Evolutionary conservation across 2,329 filamentous ascomycete genomes (phyloP).

Genomic region (Didymella lethalis): DNA sequence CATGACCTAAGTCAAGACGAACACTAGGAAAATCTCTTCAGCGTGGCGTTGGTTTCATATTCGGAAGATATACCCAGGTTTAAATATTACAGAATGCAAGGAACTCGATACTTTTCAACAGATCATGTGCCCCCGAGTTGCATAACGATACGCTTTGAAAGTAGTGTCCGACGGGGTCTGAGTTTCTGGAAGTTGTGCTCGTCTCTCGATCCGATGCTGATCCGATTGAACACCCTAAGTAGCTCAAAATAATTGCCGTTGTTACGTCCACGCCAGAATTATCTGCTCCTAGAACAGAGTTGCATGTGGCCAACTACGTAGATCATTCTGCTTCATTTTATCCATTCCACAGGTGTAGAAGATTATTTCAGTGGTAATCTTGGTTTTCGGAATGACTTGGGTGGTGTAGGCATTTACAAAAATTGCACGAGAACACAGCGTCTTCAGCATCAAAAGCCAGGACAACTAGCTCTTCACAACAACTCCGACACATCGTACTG

Average conservation of each 20-base stretch:
- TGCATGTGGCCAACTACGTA: background rate
- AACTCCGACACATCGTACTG: background rate
- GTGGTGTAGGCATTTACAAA: background rate
- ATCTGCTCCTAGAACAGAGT: background rate
- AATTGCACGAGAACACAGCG: background rate
- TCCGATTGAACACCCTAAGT: background rate
- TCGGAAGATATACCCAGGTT: background rate
- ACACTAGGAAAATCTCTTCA: slow-evolving; percentile 7
- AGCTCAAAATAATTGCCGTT: background rate
- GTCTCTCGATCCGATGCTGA: background rate
- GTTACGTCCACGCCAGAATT: background rate
- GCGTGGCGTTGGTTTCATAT: slow-evolving; percentile 15
- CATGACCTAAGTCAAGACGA: background rate
- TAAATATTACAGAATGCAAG: background rate
- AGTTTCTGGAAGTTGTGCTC: background rate
- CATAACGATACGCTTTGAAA: background rate
- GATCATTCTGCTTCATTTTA: background rate
- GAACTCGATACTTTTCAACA: background rate
- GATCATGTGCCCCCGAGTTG: background rate
- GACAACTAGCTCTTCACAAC: background rate
- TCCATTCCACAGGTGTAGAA: background rate
- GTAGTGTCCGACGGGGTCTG: background rate
- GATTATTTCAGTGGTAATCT: background rate
- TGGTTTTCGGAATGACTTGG: background rate
- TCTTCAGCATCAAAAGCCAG: too few relatives aligned